Conservation (phyloP, 2,329 filamentous ascomycete genomes). For the Sclerotinia nivalis region DNA sequence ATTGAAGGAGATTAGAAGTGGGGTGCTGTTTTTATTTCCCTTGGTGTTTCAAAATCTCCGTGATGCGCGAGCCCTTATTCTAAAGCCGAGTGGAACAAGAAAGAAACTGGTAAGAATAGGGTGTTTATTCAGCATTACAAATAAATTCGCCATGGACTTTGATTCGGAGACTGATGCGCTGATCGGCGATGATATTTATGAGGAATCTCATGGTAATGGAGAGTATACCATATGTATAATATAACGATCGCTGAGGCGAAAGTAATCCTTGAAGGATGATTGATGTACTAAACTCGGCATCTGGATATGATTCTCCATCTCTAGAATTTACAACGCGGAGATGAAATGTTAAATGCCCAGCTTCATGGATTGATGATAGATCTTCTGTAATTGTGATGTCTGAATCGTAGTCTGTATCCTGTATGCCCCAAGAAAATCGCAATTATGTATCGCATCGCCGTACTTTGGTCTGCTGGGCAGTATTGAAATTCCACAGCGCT, state of each 20-base stretch:
- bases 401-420: too few relatives aligned
- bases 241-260: neutral
- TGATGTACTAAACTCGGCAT: too few relatives aligned
- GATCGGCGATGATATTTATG: neutral
- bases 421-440: too few relatives aligned
- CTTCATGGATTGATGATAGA: too few relatives aligned
- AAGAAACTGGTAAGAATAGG: neutral
- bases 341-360: too few relatives aligned
- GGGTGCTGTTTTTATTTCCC: neutral
- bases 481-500: too few relatives aligned
- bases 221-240: slow-evolving; percentile 5
- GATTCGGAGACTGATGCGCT: neutral
- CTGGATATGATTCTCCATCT: too few relatives aligned
- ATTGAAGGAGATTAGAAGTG: neutral
- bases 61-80: neutral
- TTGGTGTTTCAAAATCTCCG: neutral
- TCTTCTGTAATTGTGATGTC: too few relatives aligned
- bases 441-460: too few relatives aligned
- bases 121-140: neutral
- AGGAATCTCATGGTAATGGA: slow-evolving; percentile 7
- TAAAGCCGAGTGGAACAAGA: neutral
- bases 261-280: neutral
- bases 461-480: too few relatives aligned
- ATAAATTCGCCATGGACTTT: neutral
- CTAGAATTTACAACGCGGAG: too few relatives aligned